These are phyloP conservation scores for Pseudoscleropodium purum DNA, from an alignment of 225 moss, liverwort and hornwort genomes.

Conservation along the genomic window DNA sequence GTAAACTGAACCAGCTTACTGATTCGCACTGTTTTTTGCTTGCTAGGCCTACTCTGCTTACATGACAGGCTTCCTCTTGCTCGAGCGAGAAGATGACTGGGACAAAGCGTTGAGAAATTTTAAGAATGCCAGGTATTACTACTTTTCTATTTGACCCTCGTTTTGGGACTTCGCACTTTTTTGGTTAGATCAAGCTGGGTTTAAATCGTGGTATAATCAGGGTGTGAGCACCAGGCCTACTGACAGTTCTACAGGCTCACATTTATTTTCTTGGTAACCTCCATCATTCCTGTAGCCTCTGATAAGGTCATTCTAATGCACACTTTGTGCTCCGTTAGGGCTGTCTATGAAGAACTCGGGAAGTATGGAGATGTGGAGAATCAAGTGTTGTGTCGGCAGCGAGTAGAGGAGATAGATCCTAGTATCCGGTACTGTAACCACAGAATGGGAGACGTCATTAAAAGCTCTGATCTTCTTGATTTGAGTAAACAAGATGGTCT, in stretches of 20 bases:
- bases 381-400: slow-evolving; percentile 82
- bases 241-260: background rate
- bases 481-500: slow-evolving; percentile 86
- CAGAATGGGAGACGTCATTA: slow-evolving; percentile 66
- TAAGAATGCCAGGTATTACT: slow-evolving; percentile 69
- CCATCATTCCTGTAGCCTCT: background rate
- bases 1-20: background rate
- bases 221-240: background rate
- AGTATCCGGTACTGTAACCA: slow-evolving; percentile 83
- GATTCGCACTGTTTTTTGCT: background rate
- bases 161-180: background rate
- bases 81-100: slow-evolving; percentile 97
- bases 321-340: slow-evolving; percentile 23
- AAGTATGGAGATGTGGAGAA: slow-evolving; percentile 95
- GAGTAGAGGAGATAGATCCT: slow-evolving; percentile 85
- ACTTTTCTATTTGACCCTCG: background rate
- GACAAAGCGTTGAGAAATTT: slow-evolving; percentile 87
- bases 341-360: slow-evolving; percentile 80
- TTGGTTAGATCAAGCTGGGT: background rate
- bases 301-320: background rate
- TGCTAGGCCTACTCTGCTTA: slow-evolving; percentile 87
- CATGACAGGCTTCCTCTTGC: slow-evolving; percentile 80
- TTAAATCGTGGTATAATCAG: background rate
- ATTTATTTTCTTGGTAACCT: background rate
- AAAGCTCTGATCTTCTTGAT: slow-evolving; percentile 70